Conservation (phyloP, 257 asterid species). For the Solanum pinnatisectum region DNA sequence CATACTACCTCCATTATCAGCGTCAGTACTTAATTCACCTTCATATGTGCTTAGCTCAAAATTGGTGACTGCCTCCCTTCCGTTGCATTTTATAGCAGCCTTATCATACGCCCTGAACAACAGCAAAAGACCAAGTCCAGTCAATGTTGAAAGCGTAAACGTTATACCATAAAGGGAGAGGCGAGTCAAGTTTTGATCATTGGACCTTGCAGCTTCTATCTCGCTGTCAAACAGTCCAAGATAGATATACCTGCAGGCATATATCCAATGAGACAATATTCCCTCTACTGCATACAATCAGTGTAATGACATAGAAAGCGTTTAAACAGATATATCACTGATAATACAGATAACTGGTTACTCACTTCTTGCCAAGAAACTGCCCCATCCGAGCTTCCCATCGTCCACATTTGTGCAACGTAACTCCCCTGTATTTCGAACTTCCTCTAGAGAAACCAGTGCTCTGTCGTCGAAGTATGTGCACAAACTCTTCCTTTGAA, state of each 20-base stretch:
- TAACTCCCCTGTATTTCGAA: slow-evolving; percentile 90
- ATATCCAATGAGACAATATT: not conserved
- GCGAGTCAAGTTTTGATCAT: not conserved
- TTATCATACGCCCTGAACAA: slow-evolving; percentile 77
- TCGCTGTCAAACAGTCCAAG: too few species aligned
- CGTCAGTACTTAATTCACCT: slow-evolving; percentile 37
- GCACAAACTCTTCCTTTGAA: slow-evolving; percentile 91
- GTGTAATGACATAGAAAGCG: not conserved
- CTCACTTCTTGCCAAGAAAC: slow-evolving; percentile 96
- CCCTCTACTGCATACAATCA: not conserved
- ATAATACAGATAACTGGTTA: not conserved
- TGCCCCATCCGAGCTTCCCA: slow-evolving; percentile 99
- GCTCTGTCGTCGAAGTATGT: slow-evolving; percentile 88
- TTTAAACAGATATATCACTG: not conserved
- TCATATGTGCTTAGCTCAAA: slow-evolving; percentile 66
- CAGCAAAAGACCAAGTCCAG: slow-evolving; percentile 4
- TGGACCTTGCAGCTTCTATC: too few species aligned
- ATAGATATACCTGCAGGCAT: too few species aligned
- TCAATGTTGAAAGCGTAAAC: not conserved
- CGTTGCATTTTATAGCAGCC: slow-evolving; percentile 85
- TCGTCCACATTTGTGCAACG: slow-evolving; percentile 93
- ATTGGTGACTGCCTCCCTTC: slow-evolving; percentile 90
- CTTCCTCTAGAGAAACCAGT: slow-evolving; percentile 93
- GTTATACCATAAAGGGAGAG: not conserved
- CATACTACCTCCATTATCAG: slow-evolving; percentile 40